phyloP scores from a whole-genome alignment of 1,284 basidiomycete species.

The Trametes hirsuta region DNA sequence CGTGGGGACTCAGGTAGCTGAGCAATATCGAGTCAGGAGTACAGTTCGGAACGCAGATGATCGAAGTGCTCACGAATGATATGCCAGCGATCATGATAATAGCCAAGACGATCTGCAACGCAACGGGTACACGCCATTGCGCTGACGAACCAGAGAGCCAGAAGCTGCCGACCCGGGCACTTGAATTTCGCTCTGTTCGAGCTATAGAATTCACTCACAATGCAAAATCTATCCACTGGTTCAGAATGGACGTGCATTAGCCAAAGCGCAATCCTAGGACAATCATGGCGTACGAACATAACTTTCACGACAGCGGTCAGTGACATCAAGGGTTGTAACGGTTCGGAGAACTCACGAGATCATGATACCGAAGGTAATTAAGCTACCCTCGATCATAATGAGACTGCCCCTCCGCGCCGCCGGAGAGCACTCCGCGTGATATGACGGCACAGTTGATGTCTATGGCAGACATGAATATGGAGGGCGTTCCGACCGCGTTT shows the following conservation, averaged over 20 bases:
- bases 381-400: conserved; percentile 70
- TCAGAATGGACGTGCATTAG: conserved; percentile 4
- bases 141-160: conserved; percentile 55
- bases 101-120: conserved; percentile 67
- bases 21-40: background rate
- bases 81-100: conserved; percentile 62
- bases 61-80: conserved; percentile 46
- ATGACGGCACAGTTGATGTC: conserved; percentile 66
- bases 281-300: conserved; percentile 32
- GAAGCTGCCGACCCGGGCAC: conserved; percentile 41
- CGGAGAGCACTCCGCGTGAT: conserved; percentile 70
- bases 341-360: conserved; percentile 56
- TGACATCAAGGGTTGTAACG: conserved; percentile 34
- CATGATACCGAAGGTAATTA: conserved; percentile 75
- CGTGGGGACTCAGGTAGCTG: conserved; percentile 74
- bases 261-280: background rate
- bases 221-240: conserved; percentile 65
- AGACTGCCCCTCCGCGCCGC: conserved; percentile 63
- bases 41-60: background rate
- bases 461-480: conserved; percentile 25
- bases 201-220: conserved; percentile 40
- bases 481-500: background rate
- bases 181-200: background rate
- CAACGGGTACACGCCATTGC: conserved; percentile 74
- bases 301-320: conserved; percentile 25